Conservation (phyloP, 1,284 basidiomycete species). For the Moniliophthora roreri region DNA sequence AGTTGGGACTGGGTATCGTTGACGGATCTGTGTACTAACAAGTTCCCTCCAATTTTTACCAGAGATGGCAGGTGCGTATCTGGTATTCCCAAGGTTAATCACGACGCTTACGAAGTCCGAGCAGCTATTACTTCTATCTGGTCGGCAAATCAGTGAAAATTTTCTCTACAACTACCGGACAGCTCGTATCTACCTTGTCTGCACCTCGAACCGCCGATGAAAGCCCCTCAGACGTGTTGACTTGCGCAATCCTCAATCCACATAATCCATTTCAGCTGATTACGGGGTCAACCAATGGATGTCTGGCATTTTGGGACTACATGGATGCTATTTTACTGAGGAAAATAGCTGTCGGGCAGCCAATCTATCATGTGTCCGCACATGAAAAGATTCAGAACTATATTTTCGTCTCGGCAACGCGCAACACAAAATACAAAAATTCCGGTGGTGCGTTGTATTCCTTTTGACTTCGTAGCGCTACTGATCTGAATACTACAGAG, state of each 20-base stretch:
- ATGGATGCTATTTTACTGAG: constrained; percentile 82
- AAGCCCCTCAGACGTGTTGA: constrained; percentile 60
- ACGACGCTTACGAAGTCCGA: constrained; percentile 9
- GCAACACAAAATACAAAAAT: constrained; percentile 46
- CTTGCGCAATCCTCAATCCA: constrained; percentile 79
- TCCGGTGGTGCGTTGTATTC: constrained; percentile 39
- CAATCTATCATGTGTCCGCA: constrained; percentile 73
- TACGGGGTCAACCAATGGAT: constrained; percentile 83
- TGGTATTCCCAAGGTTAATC: constrained; percentile 3
- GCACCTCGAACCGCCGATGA: constrained; percentile 40
- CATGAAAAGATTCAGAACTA: constrained; percentile 66
- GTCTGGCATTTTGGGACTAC: constrained; percentile 91
- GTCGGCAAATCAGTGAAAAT: constrained; percentile 79
- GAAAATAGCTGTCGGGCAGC: constrained; percentile 67
- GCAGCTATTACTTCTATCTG: constrained; percentile 86
- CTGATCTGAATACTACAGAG: constrained; percentile 25
- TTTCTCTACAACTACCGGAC: constrained; percentile 73
- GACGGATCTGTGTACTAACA: constrained; percentile 68
- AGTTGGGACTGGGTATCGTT: constrained; percentile 73
- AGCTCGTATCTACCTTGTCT: constrained; percentile 80
- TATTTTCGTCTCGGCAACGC: constrained; percentile 68
- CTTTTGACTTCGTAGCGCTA: neutral
- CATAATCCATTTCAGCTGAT: constrained; percentile 89
- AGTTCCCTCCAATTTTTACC: constrained; percentile 75
- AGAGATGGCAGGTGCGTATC: constrained; percentile 78